These are phyloP conservation scores for Leccinum rimulosum DNA, from an alignment of 768 basidiomycete genomes.

Conservation along the genomic window DNA sequence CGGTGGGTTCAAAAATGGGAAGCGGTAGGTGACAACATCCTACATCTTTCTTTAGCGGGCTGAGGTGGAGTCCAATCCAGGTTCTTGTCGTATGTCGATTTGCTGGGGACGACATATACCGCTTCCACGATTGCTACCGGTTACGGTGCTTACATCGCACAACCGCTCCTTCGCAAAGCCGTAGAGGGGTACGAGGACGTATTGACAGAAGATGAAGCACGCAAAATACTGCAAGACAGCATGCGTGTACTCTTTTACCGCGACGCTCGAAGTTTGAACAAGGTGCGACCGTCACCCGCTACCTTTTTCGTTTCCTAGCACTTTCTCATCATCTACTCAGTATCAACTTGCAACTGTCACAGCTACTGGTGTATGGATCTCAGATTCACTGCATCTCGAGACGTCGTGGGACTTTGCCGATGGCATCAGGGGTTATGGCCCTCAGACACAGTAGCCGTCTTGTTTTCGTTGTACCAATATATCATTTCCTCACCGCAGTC, in stretches of 20 bases:
- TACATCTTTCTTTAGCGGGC: not conserved
- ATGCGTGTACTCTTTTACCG: conserved; percentile 96
- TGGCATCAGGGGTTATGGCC: conserved; percentile 85
- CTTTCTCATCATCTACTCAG: conserved; percentile 40
- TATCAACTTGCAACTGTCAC: conserved; percentile 95
- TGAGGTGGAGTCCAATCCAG: conserved; percentile 39
- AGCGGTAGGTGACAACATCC: conserved; percentile 50
- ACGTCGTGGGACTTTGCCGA: conserved; percentile 95
- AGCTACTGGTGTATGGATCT: conserved; percentile 69
- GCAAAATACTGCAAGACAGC: conserved; percentile 73
- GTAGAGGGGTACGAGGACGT: conserved; percentile 79
- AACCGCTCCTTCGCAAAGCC: conserved; percentile 86
- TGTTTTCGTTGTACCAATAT: conserved; percentile 12
- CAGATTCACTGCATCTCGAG: conserved; percentile 69
- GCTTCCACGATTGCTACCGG: conserved; percentile 94
- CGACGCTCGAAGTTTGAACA: conserved; percentile 93
- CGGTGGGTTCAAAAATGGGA: conserved; percentile 84
- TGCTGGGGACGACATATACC: conserved; percentile 94
- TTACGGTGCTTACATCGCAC: conserved; percentile 90
- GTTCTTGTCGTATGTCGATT: conserved; percentile 91
- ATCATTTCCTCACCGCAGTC: not conserved
- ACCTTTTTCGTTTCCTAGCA: not conserved
- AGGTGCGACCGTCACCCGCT: conserved; percentile 48
- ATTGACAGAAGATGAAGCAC: conserved; percentile 78
- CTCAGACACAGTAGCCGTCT: conserved; percentile 71